Conservation (phyloP, 2,329 filamentous ascomycete genomes). For the Grosmannia huntii region DNA sequence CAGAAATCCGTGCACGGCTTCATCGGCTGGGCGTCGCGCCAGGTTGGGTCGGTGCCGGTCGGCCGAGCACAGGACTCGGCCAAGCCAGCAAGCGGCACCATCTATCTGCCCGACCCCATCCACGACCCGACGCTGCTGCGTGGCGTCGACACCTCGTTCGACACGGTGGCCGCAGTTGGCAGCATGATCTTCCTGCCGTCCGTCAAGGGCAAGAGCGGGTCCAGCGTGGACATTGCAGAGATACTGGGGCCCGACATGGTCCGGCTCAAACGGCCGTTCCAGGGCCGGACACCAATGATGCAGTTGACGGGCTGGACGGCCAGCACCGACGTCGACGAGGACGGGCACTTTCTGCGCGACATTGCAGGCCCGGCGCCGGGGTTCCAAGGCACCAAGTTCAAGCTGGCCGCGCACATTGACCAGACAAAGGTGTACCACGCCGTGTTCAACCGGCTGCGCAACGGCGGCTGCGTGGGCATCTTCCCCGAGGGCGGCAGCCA, state of each 20-base stretch:
- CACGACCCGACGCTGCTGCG: conserved; percentile 72
- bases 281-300: conserved; percentile 56
- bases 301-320: conserved; percentile 63
- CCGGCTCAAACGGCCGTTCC: conserved; percentile 77
- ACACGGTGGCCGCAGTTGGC: conserved; percentile 59
- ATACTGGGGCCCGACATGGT: conserved; percentile 72
- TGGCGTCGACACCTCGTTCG: conserved; percentile 71
- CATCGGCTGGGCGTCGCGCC: conserved; percentile 73
- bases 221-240: conserved; percentile 72
- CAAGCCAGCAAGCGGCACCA: conserved; percentile 62
- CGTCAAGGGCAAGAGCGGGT: conserved; percentile 61
- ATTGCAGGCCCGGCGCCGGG: conserved; percentile 42
- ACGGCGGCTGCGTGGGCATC: conserved; percentile 84
- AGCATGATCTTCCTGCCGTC: conserved; percentile 81
- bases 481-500: conserved; percentile 96
- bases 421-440: conserved; percentile 89
- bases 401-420: conserved; percentile 83
- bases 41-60: conserved; percentile 85
- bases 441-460: conserved; percentile 71
- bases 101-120: conserved; percentile 82
- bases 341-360: conserved; percentile 48
- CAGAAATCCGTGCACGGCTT: conserved; percentile 93
- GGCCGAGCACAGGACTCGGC: conserved; percentile 82
- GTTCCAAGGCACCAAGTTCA: conserved; percentile 70
- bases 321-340: conserved; percentile 47